phyloP scores from a whole-genome alignment of 116 monocot species.

The Posidonia oceanica region DNA sequence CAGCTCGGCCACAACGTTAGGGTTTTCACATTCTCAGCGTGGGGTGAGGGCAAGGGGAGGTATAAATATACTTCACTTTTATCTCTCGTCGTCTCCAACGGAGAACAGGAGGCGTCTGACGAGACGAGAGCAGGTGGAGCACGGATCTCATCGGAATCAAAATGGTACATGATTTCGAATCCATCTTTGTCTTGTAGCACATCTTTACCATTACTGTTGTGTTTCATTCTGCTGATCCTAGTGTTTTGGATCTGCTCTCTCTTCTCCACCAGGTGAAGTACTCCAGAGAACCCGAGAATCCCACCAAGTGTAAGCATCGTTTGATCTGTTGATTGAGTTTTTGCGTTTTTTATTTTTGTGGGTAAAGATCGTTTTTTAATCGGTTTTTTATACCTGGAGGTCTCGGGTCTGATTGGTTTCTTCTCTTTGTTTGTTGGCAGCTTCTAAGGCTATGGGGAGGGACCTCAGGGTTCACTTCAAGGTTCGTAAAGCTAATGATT shows the following conservation, averaged over 20 bases:
- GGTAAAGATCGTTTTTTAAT: not conserved
- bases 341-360: too few relatives aligned
- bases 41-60: too few relatives aligned
- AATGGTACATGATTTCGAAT: too few relatives aligned
- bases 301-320: constrained; percentile 40
- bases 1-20: too few relatives aligned
- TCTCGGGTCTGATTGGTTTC: not conserved
- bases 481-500: constrained; percentile 9
- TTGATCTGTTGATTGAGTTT: not conserved
- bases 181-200: too few relatives aligned
- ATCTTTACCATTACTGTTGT: too few relatives aligned
- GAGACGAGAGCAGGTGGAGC: too few relatives aligned
- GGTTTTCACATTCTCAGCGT: too few relatives aligned
- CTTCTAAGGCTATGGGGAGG: constrained; percentile 55
- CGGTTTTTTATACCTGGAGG: not conserved
- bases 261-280: constrained; percentile 42
- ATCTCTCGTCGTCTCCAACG: too few relatives aligned
- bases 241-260: not conserved
- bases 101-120: too few relatives aligned
- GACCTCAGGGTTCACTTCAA: constrained; percentile 58
- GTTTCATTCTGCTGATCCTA: not conserved
- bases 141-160: too few relatives aligned
- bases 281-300: constrained; percentile 40
- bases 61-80: too few relatives aligned
- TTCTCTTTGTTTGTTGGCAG: constrained; percentile 14